A percentile compares a stretch with the other conserved stretches of the same genome.
phyloP scores from a whole-genome alignment of 345 rosid species.

The Eucalyptus fibrosa region DNA sequence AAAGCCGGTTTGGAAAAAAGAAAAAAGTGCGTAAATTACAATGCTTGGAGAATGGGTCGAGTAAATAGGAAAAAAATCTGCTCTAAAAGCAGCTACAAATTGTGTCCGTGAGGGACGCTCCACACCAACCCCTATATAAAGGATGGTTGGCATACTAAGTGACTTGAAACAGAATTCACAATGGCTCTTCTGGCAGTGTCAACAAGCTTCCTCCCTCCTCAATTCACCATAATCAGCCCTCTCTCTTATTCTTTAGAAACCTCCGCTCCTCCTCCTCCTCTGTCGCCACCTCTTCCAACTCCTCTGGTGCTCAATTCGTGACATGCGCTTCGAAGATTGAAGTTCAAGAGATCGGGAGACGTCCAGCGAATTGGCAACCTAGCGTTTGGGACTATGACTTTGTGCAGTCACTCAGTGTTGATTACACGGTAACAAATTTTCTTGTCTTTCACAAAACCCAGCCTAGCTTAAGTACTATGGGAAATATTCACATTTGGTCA shows the following conservation, averaged over 20 bases:
- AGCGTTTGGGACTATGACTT: neutral
- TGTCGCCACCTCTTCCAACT: neutral
- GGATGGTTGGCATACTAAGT: neutral
- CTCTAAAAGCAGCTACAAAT: neutral
- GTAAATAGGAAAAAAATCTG: too few relatives aligned
- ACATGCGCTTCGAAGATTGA: neutral
- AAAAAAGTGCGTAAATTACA: too few relatives aligned
- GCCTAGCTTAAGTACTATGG: neutral
- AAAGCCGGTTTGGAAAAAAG: too few relatives aligned
- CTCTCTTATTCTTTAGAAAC: neutral
- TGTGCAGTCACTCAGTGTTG: neutral
- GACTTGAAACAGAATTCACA: neutral
- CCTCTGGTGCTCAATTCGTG: neutral
- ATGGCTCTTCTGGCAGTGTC: neutral
- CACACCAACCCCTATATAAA: neutral
- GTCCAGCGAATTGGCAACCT: neutral
- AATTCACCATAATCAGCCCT: neutral
- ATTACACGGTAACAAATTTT: neutral
- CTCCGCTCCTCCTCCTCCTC: neutral
- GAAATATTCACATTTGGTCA: neutral
- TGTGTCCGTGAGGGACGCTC: neutral
- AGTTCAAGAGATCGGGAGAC: neutral
- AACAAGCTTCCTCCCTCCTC: neutral
- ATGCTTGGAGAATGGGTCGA: too few relatives aligned
- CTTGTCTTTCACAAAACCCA: neutral